Conservation (phyloP, 805 yeast genomes). For the Aciculoconidium aculeatum region DNA sequence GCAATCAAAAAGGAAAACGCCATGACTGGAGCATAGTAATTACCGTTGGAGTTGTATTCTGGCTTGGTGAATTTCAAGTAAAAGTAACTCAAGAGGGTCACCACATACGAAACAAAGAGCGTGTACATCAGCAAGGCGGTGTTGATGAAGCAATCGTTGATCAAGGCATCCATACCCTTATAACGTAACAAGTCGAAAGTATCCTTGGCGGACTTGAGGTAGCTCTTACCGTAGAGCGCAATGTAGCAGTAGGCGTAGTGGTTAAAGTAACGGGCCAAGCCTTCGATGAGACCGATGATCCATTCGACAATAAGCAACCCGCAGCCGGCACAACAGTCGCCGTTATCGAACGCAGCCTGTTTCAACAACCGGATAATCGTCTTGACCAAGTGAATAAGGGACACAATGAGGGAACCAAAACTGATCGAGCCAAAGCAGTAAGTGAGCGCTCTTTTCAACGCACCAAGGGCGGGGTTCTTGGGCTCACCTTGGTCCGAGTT, state of each 20-base stretch:
- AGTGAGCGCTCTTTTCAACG: conserved; percentile 74
- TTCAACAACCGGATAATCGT: conserved; percentile 49
- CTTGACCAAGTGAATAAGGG: conserved; percentile 62
- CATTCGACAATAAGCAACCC: conserved; percentile 51
- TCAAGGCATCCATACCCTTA: conserved; percentile 79
- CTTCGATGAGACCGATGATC: conserved; percentile 59
- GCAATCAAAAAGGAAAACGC: conserved; percentile 72
- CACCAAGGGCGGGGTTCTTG: conserved; percentile 69
- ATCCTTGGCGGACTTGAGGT: conserved; percentile 69
- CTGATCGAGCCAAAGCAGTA: conserved; percentile 88
- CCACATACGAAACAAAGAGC: conserved; percentile 57
- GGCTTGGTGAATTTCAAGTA: conserved; percentile 67
- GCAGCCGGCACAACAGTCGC: conserved; percentile 48
- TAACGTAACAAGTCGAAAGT: conserved; percentile 72
- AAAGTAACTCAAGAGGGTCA: conserved; percentile 57
- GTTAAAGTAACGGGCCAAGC: conserved; percentile 82
- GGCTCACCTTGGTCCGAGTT: conserved; percentile 76
- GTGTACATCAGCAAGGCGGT: conserved; percentile 77
- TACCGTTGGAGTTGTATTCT: conserved; percentile 52
- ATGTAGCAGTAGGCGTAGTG: conserved; percentile 85
- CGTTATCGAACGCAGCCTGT: conserved; percentile 46
- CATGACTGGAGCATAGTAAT: conserved; percentile 63
- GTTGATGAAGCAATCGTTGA: conserved; percentile 77
- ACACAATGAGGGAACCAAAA: conserved; percentile 73
- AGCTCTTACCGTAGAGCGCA: conserved; percentile 81